Evolutionary conservation across 2,329 filamentous ascomycete species (phyloP).

Genomic region (Truncatella angustata): DNA sequence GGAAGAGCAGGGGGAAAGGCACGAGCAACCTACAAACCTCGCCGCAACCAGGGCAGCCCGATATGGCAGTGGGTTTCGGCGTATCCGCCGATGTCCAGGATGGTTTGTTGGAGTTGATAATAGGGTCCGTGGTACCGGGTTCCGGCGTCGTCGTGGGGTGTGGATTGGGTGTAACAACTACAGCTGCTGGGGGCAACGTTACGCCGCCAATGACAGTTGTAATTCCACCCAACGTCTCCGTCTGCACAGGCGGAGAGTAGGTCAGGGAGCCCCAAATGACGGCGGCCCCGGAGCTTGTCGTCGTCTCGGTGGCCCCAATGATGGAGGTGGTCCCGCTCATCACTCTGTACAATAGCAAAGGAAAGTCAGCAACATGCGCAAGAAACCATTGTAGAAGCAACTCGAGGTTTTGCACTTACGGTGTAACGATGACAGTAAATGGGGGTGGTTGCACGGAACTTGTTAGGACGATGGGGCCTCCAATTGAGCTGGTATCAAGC

Average conservation of each 20-base stretch:
- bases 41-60: background rate
- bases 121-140: background rate
- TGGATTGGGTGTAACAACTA: background rate
- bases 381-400: background rate
- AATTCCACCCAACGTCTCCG: background rate
- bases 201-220: background rate
- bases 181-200: background rate
- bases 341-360: background rate
- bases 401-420: background rate
- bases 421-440: background rate
- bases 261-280: background rate
- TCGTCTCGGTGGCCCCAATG: background rate
- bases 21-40: background rate
- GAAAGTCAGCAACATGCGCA: background rate
- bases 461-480: background rate
- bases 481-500: background rate
- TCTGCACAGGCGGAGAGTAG: background rate
- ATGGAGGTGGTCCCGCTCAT: background rate
- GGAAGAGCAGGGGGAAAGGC: background rate
- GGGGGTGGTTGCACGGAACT: background rate
- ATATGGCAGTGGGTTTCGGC: background rate
- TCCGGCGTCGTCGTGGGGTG: background rate
- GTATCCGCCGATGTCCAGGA: background rate
- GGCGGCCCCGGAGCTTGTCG: background rate
- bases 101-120: background rate